Evolutionary conservation across 768 basidiomycete genomes (phyloP), one percentile per base, ranked within the genome.

Genomic region (Tylopilus intermedius): DNA sequence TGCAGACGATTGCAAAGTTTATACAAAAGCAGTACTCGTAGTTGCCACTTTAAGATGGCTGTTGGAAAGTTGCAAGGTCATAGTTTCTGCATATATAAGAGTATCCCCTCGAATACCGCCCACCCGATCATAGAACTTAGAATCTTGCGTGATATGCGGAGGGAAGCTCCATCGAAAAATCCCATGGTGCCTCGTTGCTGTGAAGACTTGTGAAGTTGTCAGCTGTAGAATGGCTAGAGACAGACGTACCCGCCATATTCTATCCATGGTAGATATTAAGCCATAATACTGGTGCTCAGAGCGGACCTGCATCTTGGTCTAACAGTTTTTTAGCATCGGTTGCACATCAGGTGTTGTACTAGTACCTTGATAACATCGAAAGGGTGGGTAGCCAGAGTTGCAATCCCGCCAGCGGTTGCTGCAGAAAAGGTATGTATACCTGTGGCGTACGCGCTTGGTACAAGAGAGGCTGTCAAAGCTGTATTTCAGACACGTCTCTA

Each of bases 251-350:
- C 74, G 72, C 79, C 84, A 86, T 46, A 94, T 82, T 2, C 86
- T 81, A 7, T 54, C 56, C 2, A 83, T 70, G 2, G 92, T 92
- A 18, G 78, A 78, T 29, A 74, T 50, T 18, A 97, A 72, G 8
- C 88, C 83, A 2, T 82, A 83, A 62, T 95, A 94, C 58, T 78
- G 76, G 24, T 81, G 79, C 59, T 86, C 87, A 2, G 77, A 78
- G n/a, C 89, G 84, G 3, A 97, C 88, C 74, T 97, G 94, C 66
- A 97, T 84, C 63, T 91, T 88, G 0, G 94, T 97, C 90, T 92
- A 27, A 43, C 35, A 10, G 22, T 38, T n/a, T 44, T 15, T 54
- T 47, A 57, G 60, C 18, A 30, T 40, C 24, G 8, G 33, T 30
- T n/a, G 13, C 4, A 49, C 21, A 29, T 26, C 21, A 1, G 24